Evolutionary conservation across 129 eudicot genomes (phyloP).

Genomic region (Tagetes patula): DNA sequence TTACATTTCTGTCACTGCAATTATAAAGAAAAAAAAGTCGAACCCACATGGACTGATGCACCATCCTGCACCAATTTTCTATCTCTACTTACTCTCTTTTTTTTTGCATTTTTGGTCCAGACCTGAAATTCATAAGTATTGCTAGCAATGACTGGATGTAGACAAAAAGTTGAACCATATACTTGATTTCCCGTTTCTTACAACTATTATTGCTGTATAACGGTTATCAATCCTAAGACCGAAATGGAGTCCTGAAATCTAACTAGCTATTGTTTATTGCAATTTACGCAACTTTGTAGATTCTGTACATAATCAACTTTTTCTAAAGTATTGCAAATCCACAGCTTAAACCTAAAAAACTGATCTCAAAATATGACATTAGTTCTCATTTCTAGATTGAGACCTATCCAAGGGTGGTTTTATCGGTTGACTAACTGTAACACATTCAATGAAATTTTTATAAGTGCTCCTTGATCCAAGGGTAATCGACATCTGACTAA

Average conservation of each 20-base stretch:
- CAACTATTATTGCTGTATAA: background rate
- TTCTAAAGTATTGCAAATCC: background rate
- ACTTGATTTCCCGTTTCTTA: background rate
- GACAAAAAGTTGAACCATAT: background rate
- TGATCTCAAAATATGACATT: background rate
- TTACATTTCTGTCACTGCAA: constrained; percentile 33
- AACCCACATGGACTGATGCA: constrained; percentile 14
- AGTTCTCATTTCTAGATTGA: background rate
- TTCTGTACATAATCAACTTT: background rate
- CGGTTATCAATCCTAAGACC: background rate
- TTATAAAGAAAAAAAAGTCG: constrained; percentile 29
- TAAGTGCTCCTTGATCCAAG: constrained; percentile 4
- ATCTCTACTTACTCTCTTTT: background rate
- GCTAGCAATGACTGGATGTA: background rate
- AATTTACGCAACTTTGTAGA: constrained; percentile 17
- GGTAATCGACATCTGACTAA: background rate
- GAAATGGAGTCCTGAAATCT: constrained; percentile 1
- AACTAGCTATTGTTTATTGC: background rate
- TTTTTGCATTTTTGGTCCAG: background rate
- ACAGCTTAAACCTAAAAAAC: background rate
- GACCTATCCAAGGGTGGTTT: background rate
- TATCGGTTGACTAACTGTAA: background rate
- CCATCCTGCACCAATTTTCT: constrained; percentile 25
- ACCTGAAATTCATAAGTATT: background rate
- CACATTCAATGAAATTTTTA: background rate